Conservation (phyloP, 345 rosid genomes). For the Populus alba region DNA sequence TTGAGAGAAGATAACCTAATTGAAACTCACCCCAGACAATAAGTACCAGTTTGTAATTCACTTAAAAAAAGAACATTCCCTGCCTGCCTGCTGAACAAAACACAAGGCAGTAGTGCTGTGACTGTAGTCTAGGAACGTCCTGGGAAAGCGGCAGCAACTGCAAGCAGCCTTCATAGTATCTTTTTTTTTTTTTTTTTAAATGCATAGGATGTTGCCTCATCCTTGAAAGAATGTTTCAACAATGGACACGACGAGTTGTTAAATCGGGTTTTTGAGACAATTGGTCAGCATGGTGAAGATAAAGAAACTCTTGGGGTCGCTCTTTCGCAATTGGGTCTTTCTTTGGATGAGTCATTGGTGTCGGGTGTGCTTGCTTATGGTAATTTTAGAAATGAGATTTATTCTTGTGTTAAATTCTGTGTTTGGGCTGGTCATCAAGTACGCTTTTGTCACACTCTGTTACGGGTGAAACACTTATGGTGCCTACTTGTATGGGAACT, state of each 20-base stretch:
- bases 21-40: no score
- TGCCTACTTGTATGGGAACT: no score
- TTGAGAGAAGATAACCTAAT: no score
- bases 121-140: no score
- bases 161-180: not conserved
- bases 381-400: slow-evolving; percentile 33
- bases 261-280: slow-evolving; percentile 45
- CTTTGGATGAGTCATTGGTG: slow-evolving; percentile 41
- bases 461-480: no score
- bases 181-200: not conserved
- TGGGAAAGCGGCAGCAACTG: not conserved
- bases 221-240: slow-evolving; percentile 65
- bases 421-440: slow-evolving; percentile 88
- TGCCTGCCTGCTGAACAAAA: no score
- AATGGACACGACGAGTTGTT: slow-evolving; percentile 24
- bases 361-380: slow-evolving; percentile 58
- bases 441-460: slow-evolving; percentile 49
- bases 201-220: slow-evolving; percentile 36
- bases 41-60: no score
- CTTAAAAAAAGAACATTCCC: no score
- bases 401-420: slow-evolving; percentile 75
- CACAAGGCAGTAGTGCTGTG: no score
- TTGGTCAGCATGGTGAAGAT: slow-evolving; percentile 28
- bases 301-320: slow-evolving; percentile 1
- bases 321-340: not conserved